phyloP scores from a whole-genome alignment of 2,329 filamentous ascomycete species.

The Pseudopithomyces maydicus region DNA sequence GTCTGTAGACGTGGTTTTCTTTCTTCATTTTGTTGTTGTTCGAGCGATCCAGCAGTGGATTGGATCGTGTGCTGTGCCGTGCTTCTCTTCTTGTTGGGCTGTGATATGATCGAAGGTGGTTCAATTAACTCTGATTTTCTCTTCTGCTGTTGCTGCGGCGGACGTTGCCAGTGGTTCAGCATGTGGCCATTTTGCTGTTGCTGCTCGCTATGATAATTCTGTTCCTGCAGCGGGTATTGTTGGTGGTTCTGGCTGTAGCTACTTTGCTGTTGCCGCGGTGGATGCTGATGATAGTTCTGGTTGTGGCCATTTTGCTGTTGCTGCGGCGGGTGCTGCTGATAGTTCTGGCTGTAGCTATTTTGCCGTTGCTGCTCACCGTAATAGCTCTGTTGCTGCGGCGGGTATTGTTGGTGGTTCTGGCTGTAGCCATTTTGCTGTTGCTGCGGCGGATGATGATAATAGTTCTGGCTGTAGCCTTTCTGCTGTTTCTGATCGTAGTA shows the following conservation, averaged over 20 bases:
- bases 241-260: too few species aligned
- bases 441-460: too few species aligned
- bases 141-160: neutral
- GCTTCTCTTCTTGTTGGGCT: neutral
- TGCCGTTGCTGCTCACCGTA: too few species aligned
- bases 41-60: neutral
- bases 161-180: neutral
- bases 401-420: too few species aligned
- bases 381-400: neutral
- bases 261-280: too few species aligned
- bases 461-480: too few species aligned
- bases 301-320: neutral
- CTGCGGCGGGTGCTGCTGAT: too few species aligned
- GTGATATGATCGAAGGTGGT: neutral
- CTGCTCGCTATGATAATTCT: neutral
- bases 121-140: neutral
- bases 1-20: constrained; percentile 9
- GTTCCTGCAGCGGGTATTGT: neutral
- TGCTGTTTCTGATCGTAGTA: too few species aligned
- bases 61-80: neutral
- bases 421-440: too few species aligned
- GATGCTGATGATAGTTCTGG: too few species aligned
- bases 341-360: neutral
- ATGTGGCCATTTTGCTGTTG: neutral
- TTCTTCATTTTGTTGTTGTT: neutral